phyloP scores from a whole-genome alignment of 495 filamentous ascomycete genomes.

The Cercophora newfieldiana region DNA sequence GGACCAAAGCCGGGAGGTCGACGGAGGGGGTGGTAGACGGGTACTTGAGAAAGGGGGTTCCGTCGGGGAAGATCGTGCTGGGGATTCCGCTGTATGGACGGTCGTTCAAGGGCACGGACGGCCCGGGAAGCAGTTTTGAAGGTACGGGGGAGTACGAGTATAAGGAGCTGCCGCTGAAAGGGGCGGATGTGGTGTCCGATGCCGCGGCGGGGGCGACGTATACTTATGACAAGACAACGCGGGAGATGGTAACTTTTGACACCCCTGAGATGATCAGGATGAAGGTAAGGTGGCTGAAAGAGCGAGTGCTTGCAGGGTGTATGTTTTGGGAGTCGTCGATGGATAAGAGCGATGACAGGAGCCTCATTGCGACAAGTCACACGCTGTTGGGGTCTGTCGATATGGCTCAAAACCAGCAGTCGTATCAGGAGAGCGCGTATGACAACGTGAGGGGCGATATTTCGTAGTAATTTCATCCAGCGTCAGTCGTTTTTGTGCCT shows the following conservation, averaged over 20 bases:
- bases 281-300: conserved; percentile 68
- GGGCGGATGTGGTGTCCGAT: background rate
- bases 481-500: background rate
- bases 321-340: conserved; percentile 93
- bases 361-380: conserved; percentile 60
- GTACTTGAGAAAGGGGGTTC: conserved; percentile 66
- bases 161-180: conserved; percentile 55
- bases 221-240: conserved; percentile 60
- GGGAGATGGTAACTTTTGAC: conserved; percentile 74
- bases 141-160: conserved; percentile 79
- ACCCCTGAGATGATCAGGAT: conserved; percentile 56
- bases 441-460: conserved; percentile 37
- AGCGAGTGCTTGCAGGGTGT: conserved; percentile 65
- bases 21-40: conserved; percentile 64
- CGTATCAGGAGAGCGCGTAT: conserved; percentile 46
- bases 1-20: conserved; percentile 62
- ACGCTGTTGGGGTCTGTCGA: conserved; percentile 41
- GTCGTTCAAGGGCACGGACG: conserved; percentile 68
- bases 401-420: conserved; percentile 36
- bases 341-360: conserved; percentile 62
- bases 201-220: conserved; percentile 56
- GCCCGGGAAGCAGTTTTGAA: conserved; percentile 63
- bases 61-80: conserved; percentile 67
- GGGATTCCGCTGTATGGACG: conserved; percentile 90
- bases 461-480: background rate